Evolutionary conservation across 495 filamentous ascomycete species (phyloP).

Genomic region (Friedmanniomyces endolithicus): DNA sequence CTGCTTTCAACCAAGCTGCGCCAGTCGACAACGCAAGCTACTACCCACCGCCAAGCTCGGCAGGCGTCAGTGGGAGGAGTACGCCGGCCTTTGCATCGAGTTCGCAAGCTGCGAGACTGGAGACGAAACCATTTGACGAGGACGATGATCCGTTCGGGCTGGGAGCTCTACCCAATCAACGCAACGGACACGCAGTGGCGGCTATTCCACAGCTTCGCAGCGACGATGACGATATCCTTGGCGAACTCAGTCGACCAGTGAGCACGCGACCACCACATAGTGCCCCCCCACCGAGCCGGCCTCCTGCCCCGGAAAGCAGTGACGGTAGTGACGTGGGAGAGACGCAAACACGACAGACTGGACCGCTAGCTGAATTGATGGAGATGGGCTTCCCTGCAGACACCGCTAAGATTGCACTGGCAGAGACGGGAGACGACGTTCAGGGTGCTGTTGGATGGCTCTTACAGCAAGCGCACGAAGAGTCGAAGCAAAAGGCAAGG

Average conservation of each 20-base stretch:
- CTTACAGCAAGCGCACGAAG: slow-evolving; percentile 76
- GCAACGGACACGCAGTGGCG: slow-evolving; percentile 29
- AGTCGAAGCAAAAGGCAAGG: slow-evolving; percentile 48
- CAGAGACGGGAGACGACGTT: slow-evolving; percentile 69
- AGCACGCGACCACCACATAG: slow-evolving; percentile 40
- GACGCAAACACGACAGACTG: slow-evolving; percentile 51
- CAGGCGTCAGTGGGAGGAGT: slow-evolving; percentile 18
- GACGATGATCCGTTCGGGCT: slow-evolving; percentile 89
- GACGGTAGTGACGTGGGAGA: slow-evolving; percentile 1
- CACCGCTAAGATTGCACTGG: slow-evolving; percentile 63
- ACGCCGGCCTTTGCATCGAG: slow-evolving; percentile 5
- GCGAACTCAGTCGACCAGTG: slow-evolving; percentile 73
- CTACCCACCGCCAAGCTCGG: slow-evolving; percentile 39
- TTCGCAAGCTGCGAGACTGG: background rate
- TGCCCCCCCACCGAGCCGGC: background rate
- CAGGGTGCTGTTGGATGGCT: slow-evolving; percentile 84
- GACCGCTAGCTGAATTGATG: slow-evolving; percentile 75
- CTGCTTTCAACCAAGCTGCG: slow-evolving; percentile 48
- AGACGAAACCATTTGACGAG: slow-evolving; percentile 19
- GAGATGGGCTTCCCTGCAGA: slow-evolving; percentile 90
- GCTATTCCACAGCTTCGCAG: slow-evolving; percentile 21
- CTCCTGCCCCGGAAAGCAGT: background rate
- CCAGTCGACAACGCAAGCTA: slow-evolving; percentile 51
- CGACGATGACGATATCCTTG: slow-evolving; percentile 75
- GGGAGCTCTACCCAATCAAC: slow-evolving; percentile 40